These are phyloP conservation scores for Lunularia cruciata DNA, from an alignment of 225 moss, liverwort and hornwort species.

Conservation along the genomic window DNA sequence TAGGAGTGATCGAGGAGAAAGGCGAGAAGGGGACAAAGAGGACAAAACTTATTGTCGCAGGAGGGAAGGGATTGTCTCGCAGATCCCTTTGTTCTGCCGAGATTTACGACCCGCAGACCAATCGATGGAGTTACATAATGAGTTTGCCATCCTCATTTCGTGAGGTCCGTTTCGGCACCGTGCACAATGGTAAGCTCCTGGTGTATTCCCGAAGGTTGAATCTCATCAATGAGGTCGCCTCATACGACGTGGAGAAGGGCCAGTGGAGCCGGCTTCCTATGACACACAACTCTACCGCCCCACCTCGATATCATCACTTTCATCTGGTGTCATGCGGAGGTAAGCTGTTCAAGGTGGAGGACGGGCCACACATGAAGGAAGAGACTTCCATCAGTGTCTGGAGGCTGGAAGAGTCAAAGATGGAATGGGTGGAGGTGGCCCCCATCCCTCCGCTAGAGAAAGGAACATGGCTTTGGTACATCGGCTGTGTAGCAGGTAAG, in stretches of 20 bases:
- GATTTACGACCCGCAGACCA: slow-evolving; percentile 37
- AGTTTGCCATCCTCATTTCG: slow-evolving; percentile 30
- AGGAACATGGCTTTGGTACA: slow-evolving; percentile 44
- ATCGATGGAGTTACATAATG: slow-evolving; percentile 42
- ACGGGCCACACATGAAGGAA: slow-evolving; percentile 40
- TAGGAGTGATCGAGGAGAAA: slow-evolving; percentile 34
- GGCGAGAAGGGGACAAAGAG: slow-evolving; percentile 22
- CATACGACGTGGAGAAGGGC: slow-evolving; percentile 36
- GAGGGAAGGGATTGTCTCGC: slow-evolving; percentile 38
- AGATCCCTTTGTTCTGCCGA: slow-evolving; percentile 38
- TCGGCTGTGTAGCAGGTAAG: slow-evolving; percentile 37
- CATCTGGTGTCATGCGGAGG: slow-evolving; percentile 38
- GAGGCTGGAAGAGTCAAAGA: slow-evolving; percentile 36
- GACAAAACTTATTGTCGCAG: slow-evolving; percentile 33
- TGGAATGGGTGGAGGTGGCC: slow-evolving; percentile 43
- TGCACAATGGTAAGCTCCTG: slow-evolving; percentile 42
- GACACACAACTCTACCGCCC: slow-evolving; percentile 32
- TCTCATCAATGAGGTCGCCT: slow-evolving; percentile 36
- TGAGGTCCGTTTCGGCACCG: slow-evolving; percentile 34
- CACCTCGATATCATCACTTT: slow-evolving; percentile 39
- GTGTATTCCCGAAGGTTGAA: slow-evolving; percentile 37
- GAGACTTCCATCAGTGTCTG: slow-evolving; percentile 41
- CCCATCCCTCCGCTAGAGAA: slow-evolving; percentile 39
- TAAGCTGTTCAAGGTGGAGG: slow-evolving; percentile 39
- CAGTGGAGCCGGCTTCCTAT: slow-evolving; percentile 35